phyloP scores from a whole-genome alignment of 768 basidiomycete genomes.

The Pleurotus salmoneostramineus region DNA sequence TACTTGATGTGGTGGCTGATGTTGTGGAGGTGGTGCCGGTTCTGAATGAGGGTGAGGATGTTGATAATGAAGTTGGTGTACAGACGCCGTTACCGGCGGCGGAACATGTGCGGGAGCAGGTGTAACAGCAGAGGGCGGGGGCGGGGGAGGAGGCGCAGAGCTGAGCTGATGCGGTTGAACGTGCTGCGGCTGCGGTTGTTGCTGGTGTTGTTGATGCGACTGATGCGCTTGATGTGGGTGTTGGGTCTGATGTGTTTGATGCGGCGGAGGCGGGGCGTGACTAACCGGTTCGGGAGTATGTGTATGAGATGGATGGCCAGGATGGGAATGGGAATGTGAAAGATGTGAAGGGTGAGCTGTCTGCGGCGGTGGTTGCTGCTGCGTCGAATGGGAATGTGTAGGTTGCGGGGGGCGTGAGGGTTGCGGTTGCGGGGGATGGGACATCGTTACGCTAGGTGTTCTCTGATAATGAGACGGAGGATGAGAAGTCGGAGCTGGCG shows the following conservation, averaged over 20 bases:
- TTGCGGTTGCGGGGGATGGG: neutral
- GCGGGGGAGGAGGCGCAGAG: slow-evolving; percentile 12
- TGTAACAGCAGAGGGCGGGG: slow-evolving; percentile 8
- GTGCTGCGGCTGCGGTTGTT: slow-evolving; percentile 15
- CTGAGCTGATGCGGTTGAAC: slow-evolving; percentile 8
- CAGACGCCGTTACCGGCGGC: too few species aligned
- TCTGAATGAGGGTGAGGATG: too few species aligned
- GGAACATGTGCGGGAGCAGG: neutral
- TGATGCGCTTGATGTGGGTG: slow-evolving; percentile 18
- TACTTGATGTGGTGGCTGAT: slow-evolving; percentile 11
- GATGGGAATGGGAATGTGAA: slow-evolving; percentile 3
- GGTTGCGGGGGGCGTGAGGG: too few species aligned
- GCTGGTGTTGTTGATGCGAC: slow-evolving; percentile 18
- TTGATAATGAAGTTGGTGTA: too few species aligned
- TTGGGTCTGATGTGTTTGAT: slow-evolving; percentile 14
- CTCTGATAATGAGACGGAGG: neutral
- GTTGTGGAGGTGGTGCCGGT: slow-evolving; percentile 10
- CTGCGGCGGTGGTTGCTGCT: slow-evolving; percentile 15
- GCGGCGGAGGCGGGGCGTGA: slow-evolving; percentile 11
- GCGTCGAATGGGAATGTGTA: slow-evolving; percentile 7
- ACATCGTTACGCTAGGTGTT: neutral
- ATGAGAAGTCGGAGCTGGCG: neutral
- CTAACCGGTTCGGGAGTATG: neutral
- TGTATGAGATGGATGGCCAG: slow-evolving; percentile 6
- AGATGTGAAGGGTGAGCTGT: slow-evolving; percentile 7